Evolutionary conservation across 805 yeast genomes (phyloP).

Genomic region (Hanseniaspora valbyensis): DNA sequence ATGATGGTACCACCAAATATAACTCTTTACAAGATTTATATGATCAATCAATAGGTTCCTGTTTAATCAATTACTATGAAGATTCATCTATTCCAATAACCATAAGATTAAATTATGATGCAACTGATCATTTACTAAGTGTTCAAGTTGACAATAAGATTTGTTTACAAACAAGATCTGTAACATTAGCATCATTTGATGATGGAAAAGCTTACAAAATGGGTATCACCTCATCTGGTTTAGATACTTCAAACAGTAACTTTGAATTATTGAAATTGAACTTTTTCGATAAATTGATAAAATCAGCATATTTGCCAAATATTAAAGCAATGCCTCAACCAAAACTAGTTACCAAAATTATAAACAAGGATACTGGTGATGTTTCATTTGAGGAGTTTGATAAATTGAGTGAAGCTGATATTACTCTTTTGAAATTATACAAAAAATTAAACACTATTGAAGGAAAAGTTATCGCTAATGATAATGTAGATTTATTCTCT

Average conservation of each 20-base stretch:
- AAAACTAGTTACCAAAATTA: slow-evolving; percentile 35
- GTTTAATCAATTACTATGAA: slow-evolving; percentile 44
- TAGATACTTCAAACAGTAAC: slow-evolving; percentile 34
- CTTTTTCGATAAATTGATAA: slow-evolving; percentile 42
- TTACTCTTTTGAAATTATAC: slow-evolving; percentile 19
- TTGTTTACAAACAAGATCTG: slow-evolving; percentile 52
- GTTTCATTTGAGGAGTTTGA: slow-evolving; percentile 27
- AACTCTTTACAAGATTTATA: slow-evolving; percentile 22
- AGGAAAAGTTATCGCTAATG: slow-evolving; percentile 30
- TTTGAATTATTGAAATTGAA: slow-evolving; percentile 55
- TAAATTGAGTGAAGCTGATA: slow-evolving; percentile 20
- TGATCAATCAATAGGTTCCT: slow-evolving; percentile 39
- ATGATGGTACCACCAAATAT: slow-evolving; percentile 41
- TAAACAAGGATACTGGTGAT: slow-evolving; percentile 29
- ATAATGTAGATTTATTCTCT: slow-evolving; percentile 23
- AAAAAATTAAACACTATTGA: slow-evolving; percentile 27
- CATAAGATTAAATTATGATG: slow-evolving; percentile 50
- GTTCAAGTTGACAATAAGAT: slow-evolving; percentile 64
- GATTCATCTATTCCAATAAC: slow-evolving; percentile 63
- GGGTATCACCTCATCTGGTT: slow-evolving; percentile 38
- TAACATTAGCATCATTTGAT: slow-evolving; percentile 33
- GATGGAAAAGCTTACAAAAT: slow-evolving; percentile 14
- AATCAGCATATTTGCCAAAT: slow-evolving; percentile 49
- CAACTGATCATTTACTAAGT: slow-evolving; percentile 37
- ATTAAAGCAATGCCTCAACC: slow-evolving; percentile 38